Base-by-base conservation (phyloP, 1,139 yeast genomes). In the Pichia inconspicua region DNA sequence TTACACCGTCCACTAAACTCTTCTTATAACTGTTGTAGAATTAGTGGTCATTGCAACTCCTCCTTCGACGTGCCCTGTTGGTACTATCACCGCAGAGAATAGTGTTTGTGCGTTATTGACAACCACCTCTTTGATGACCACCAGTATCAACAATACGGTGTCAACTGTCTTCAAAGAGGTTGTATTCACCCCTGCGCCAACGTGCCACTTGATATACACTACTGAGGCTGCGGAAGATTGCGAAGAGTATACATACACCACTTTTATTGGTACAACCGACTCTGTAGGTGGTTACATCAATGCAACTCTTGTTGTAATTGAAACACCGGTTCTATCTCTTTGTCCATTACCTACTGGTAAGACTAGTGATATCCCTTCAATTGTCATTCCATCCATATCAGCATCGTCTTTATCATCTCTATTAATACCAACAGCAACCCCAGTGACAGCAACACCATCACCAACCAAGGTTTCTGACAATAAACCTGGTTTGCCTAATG, bases 241-340 rank as follows among this genome's bases (percentile, higher is more conserved):
- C n/a, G n/a, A 32, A 14, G 14, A n/a, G 8, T 14, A n/a, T 32
- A 32, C n/a, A 14, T 45, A 38, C 17, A 45, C 49, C 11, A 39
- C 42, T 0, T 10, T 32, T 25, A 11, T 43, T 3, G 49, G 46
- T 34, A 46, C 46, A 7, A 40, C 31, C 9, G 41, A 43, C 36
- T 11, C 5, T 28, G 19, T 27, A 1, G 49, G 49, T 28, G 36
- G 15, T 17, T 46, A 46, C 35, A 19, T 43, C 4, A 46, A 46
- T 40, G 46, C 49, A 15, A 46, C 49, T 6, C 40, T 43, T 19
- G 38, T 46, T 22, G 37, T 46, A 17, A 11, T 40, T 34, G 49
- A 43, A 36, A 40, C 40, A 5, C 42, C 42, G 14, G 32, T 28
- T 2, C 10, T 15, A 14, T 14, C 45, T 7, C 42, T 44, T 25